Evolutionary conservation across 75 land plant species (phyloP).

Genomic region (Azolla pinnata): DNA sequence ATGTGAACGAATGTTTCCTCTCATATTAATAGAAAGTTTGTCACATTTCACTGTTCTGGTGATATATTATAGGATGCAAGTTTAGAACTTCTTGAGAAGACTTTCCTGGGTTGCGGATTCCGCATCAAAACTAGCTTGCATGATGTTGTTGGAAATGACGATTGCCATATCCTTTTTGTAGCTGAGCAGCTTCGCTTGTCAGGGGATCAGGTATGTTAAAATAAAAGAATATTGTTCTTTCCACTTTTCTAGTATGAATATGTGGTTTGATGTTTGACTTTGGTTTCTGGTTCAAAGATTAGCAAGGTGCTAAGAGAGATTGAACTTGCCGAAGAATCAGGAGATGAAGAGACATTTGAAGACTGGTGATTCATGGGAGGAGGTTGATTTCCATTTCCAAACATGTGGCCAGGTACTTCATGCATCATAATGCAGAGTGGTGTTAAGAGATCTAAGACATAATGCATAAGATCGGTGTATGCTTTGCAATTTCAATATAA

Average conservation of each 20-base stretch:
- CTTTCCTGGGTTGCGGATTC: not conserved
- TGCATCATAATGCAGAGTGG: too few species aligned
- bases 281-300: not conserved
- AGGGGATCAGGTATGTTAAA: not conserved
- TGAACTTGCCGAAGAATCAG: constrained; percentile 1
- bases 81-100: not conserved
- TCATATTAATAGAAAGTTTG: not conserved
- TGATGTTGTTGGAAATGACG: not conserved
- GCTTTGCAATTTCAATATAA: too few species aligned
- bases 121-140: not conserved
- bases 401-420: constrained; percentile 27
- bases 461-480: too few species aligned
- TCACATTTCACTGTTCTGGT: not conserved
- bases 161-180: not conserved
- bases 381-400: too few species aligned
- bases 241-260: not conserved
- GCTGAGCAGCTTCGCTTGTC: constrained; percentile 5
- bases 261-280: not conserved
- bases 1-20: not conserved
- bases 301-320: not conserved
- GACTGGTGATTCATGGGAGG: too few species aligned
- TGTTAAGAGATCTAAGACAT: too few species aligned
- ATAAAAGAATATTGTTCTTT: not conserved
- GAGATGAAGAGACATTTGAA: constrained; percentile 2
- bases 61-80: not conserved